phyloP scores from a whole-genome alignment of 106 monocot species.

The Apostasia shenzhenica region DNA sequence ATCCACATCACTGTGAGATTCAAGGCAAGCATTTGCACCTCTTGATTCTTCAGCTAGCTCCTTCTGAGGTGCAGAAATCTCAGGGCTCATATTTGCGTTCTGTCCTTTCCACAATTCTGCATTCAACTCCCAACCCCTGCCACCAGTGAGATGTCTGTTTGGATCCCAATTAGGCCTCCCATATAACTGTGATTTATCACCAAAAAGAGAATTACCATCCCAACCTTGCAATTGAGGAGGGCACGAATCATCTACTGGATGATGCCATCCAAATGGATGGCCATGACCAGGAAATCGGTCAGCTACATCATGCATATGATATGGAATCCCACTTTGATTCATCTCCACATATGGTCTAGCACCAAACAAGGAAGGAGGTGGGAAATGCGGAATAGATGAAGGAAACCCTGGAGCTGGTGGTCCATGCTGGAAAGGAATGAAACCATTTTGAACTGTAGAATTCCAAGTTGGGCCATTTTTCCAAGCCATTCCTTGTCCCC shows the following conservation, averaged over 20 bases:
- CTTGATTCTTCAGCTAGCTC: conserved; percentile 25
- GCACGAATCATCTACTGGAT: conserved; percentile 38
- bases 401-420: conserved; percentile 56
- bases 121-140: conserved; percentile 41
- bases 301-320: conserved; percentile 54
- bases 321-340: conserved; percentile 48
- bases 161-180: conserved; percentile 63
- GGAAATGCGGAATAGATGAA: conserved; percentile 52
- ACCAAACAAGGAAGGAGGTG: conserved; percentile 59
- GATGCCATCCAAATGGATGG: conserved; percentile 70
- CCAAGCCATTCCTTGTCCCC: conserved; percentile 58
- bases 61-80: conserved; percentile 24
- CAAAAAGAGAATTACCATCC: conserved; percentile 42
- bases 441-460: conserved; percentile 65
- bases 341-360: conserved; percentile 60
- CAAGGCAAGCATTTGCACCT: conserved; percentile 13
- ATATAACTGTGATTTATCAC: conserved; percentile 46
- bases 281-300: conserved; percentile 58
- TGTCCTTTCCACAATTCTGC: conserved; percentile 42
- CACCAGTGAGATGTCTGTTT: conserved; percentile 29
- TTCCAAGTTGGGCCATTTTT: conserved; percentile 52
- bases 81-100: conserved; percentile 20
- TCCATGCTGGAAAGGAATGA: conserved; percentile 65
- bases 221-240: conserved; percentile 57
- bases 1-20: conserved; percentile 10